These are phyloP conservation scores for Penicillium bovifimosum DNA, from an alignment of 495 filamentous ascomycete genomes.

Conservation along the genomic window DNA sequence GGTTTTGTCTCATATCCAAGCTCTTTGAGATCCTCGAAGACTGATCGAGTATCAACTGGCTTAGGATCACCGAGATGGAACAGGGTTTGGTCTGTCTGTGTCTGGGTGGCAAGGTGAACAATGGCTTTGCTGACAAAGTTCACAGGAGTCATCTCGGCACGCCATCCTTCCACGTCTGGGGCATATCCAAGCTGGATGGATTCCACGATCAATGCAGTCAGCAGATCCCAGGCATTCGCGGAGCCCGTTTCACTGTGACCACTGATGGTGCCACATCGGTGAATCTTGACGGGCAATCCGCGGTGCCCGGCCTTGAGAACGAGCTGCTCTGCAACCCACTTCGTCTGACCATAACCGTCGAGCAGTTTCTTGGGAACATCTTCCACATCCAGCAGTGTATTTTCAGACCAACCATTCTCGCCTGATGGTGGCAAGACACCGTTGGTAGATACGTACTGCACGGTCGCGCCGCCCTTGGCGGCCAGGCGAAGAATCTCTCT, in stretches of 20 bases:
- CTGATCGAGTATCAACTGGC: constrained; percentile 47
- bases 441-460: constrained; percentile 68
- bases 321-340: constrained; percentile 64
- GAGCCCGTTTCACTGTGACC: constrained; percentile 58
- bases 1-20: constrained; percentile 60
- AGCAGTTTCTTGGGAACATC: constrained; percentile 54
- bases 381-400: constrained; percentile 49
- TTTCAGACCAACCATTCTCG: constrained; percentile 54
- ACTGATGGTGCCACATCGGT: constrained; percentile 59
- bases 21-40: constrained; percentile 51
- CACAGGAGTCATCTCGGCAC: constrained; percentile 66
- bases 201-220: constrained; percentile 61
- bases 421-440: constrained; percentile 57
- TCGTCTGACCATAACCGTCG: constrained; percentile 61
- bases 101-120: constrained; percentile 52
- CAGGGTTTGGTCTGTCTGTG: constrained; percentile 46
- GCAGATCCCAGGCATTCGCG: constrained; percentile 63
- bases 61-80: constrained; percentile 65
- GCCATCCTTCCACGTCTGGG: constrained; percentile 61
- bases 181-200: constrained; percentile 57
- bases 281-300: constrained; percentile 56
- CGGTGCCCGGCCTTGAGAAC: constrained; percentile 56
- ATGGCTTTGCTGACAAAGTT: constrained; percentile 65
- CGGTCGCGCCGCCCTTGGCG: constrained; percentile 52
- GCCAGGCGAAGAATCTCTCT: constrained; percentile 60